Conservation (phyloP, 2,329 filamentous ascomycete genomes). For the Hypomyces rosellus region DNA sequence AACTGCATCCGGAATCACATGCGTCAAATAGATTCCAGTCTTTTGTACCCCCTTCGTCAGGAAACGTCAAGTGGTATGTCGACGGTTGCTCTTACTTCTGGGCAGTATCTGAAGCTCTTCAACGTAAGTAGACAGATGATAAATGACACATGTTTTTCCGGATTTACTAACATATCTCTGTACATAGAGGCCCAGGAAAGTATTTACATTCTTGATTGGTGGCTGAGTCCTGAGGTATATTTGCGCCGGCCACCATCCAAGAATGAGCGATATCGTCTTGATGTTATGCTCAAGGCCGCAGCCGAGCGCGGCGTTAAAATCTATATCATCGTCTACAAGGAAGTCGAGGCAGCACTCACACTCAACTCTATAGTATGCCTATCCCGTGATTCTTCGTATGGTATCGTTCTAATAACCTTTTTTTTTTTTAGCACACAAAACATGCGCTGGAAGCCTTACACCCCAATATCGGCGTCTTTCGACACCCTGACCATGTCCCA, state of each 20-base stretch:
- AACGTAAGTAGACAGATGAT: constrained; percentile 38
- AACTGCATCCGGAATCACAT: constrained; percentile 36
- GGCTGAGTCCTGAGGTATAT: constrained; percentile 84
- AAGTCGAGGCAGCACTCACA: constrained; percentile 74
- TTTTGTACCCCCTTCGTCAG: constrained; percentile 67
- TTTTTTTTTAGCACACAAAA: constrained; percentile 61
- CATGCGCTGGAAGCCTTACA: constrained; percentile 69
- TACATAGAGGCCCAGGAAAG: constrained; percentile 59
- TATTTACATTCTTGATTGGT: constrained; percentile 87
- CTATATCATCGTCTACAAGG: constrained; percentile 87
- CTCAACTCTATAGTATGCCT: constrained; percentile 41
- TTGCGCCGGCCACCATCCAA: constrained; percentile 73
- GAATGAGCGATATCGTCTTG: constrained; percentile 78
- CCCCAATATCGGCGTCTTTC: constrained; percentile 80
- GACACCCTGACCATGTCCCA: constrained; percentile 82
- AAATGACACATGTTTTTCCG: neutral
- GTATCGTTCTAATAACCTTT: constrained; percentile 15
- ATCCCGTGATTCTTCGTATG: neutral
- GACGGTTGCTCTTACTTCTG: constrained; percentile 81
- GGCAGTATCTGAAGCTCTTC: constrained; percentile 73
- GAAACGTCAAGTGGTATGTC: constrained; percentile 82
- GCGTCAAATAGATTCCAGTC: constrained; percentile 52
- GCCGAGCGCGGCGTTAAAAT: constrained; percentile 79
- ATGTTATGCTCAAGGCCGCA: constrained; percentile 74
- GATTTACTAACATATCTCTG: constrained; percentile 3